Evolutionary conservation across 805 yeast species (phyloP), one percentile per base, ranked within the genome.

Genomic region (Spencermartinsiella europaea): DNA sequence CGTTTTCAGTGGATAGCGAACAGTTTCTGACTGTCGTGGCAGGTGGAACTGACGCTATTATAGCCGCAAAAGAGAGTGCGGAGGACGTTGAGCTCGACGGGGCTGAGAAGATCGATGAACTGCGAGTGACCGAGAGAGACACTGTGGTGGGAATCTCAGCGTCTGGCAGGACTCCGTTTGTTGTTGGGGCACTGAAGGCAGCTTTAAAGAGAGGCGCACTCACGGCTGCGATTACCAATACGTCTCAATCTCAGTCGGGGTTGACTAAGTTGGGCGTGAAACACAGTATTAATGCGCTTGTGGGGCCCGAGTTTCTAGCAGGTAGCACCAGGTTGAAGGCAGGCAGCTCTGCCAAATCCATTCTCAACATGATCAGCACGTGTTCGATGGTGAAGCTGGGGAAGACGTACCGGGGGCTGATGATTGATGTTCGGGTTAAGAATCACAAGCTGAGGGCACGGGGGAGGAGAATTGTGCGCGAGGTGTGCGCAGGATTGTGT

Each of bases 141-240:
- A 49, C 53, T 15, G 49, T 56, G 2, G 21, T 56, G 12, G 60
- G 59, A 5, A 55, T 55, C 21, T 55, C 60, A 2, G 46, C 58
- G 16, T 56, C 60, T 3, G 60, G 60, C 4, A 44, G 60, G 44
- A 56, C 60, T 8, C 60, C 60, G 16, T 56, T 48, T 46, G 58
- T 54, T 16, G 36, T 56, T 7, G 55, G 58, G 2, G 58, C 50
- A 12, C 35, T 56, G n/a, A 36, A 38, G 19, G 49, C 44, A 33
- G 57, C 51, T 3, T 41, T 46, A 25, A 19, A 27, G 19, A 7
- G 48, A 7, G 56, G 58, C 5, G 49, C 52, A 27, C 33, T 40
- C 17, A 54, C 58, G 8, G 44, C 43, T 7, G 55, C 47, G 4
- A 34, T 52, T 10, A 37, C 52, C 15, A 46, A 51, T 21, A 42